Conservation (phyloP, 768 basidiomycete genomes). For the Tricholoma hemisulphureum region DNA sequence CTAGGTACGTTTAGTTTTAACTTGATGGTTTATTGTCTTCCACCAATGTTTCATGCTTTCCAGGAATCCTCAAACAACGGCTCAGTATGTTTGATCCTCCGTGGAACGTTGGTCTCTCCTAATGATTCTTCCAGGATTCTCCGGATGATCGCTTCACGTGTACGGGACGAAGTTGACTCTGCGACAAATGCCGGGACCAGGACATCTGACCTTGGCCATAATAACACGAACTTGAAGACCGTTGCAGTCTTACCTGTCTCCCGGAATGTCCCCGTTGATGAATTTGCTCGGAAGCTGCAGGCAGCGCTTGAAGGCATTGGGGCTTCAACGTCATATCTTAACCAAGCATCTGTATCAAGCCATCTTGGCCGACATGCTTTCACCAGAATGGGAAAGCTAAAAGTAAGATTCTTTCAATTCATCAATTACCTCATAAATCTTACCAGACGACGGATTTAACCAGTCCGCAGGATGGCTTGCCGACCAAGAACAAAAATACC, state of each 20-base stretch:
- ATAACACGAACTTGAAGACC: slow-evolving; percentile 88
- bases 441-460: background rate
- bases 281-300: slow-evolving; percentile 87
- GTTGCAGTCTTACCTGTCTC: slow-evolving; percentile 89
- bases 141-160: slow-evolving; percentile 89
- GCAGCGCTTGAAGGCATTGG: slow-evolving; percentile 88
- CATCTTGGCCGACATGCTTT: slow-evolving; percentile 96
- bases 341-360: slow-evolving; percentile 88
- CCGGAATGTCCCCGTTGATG: slow-evolving; percentile 83
- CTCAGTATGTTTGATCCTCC: slow-evolving; percentile 53
- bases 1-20: slow-evolving; percentile 47
- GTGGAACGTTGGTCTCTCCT: background rate
- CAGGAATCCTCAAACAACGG: slow-evolving; percentile 83
- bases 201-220: slow-evolving; percentile 63
- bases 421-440: background rate
- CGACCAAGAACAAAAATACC: slow-evolving; percentile 90
- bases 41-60: background rate
- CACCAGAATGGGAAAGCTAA: slow-evolving; percentile 94
- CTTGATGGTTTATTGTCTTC: background rate
- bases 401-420: slow-evolving; percentile 53
- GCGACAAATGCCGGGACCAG: slow-evolving; percentile 51
- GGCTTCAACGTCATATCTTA: slow-evolving; percentile 89
- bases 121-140: slow-evolving; percentile 49
- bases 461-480: slow-evolving; percentile 79
- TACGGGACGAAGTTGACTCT: slow-evolving; percentile 77